Conservation (phyloP, 2,329 filamentous ascomycete genomes). For the Exophiala mesophila region DNA sequence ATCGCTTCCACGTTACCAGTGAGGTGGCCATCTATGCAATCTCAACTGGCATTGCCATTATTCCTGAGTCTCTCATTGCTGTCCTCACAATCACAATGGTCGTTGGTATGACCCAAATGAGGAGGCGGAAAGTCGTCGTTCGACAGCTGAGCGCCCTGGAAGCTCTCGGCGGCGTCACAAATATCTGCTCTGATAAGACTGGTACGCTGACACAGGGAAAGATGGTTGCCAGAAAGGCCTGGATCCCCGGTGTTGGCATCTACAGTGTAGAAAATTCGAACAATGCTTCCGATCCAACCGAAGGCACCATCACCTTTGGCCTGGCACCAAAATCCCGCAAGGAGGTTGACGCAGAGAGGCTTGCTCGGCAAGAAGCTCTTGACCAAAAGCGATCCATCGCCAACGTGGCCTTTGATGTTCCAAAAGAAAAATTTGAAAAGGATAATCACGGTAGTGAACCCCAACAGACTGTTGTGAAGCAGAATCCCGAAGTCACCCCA, state of each 20-base stretch:
- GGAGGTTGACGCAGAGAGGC: slow-evolving; percentile 30
- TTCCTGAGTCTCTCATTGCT: slow-evolving; percentile 59
- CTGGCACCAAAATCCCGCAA: slow-evolving; percentile 30
- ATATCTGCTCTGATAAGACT: slow-evolving; percentile 56
- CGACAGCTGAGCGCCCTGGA: slow-evolving; percentile 52
- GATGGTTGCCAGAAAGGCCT: slow-evolving; percentile 57
- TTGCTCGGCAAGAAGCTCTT: slow-evolving; percentile 43
- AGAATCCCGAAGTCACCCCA: slow-evolving; percentile 39
- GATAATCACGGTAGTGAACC: slow-evolving; percentile 29
- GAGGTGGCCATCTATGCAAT: slow-evolving; percentile 58
- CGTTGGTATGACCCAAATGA: slow-evolving; percentile 52
- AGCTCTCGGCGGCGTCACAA: slow-evolving; percentile 53
- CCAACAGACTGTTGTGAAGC: slow-evolving; percentile 19
- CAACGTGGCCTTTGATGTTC: slow-evolving; percentile 59
- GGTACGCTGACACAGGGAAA: slow-evolving; percentile 53
- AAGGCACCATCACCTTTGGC: slow-evolving; percentile 42
- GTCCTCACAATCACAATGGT: slow-evolving; percentile 60
- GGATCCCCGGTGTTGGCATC: slow-evolving; percentile 50
- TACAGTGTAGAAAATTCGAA: slow-evolving; percentile 50
- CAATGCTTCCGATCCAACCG: slow-evolving; percentile 53
- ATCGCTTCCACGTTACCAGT: slow-evolving; percentile 50
- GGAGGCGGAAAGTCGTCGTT: slow-evolving; percentile 50
- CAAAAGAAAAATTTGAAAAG: slow-evolving; percentile 42
- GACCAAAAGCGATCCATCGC: slow-evolving; percentile 58
- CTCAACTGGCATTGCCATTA: slow-evolving; percentile 56